Base-by-base conservation (phyloP, 495 filamentous ascomycete species). In the Cairneyella variabilis region DNA sequence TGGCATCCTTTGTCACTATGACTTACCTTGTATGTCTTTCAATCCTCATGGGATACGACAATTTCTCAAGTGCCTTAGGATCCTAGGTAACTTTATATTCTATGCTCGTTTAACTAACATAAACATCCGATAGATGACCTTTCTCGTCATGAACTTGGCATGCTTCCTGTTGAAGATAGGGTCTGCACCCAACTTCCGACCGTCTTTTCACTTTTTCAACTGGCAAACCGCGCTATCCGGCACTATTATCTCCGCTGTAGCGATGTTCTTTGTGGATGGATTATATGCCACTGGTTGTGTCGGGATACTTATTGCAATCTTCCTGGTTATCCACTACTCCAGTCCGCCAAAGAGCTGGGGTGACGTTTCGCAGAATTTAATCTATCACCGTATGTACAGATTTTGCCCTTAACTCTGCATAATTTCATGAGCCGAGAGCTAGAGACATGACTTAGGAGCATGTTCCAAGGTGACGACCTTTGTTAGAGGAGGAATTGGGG, bases 181-280 rank as follows among this genome's bases (percentile, higher is more conserved):
- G n/a, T 91, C 89, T n/a, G 90, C 90, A 1, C 90, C 90, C 7
- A 95, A 95, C 63, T 95, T 95, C 60, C 76, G 90, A 26, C 90
- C 90, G 1, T 90, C 85, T 0, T 95, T 95, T 64, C 86, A 86
- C 56, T 90, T 90, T 63, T 95, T 95, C 71, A 90, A 84, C 51
- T 91, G 87, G 88, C 76, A 87, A 62, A 93, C 89, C 22, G 90
- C 90, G 34, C 78, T 83, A 10, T 69, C 78, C 12, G 90, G 90
- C 11, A 83, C 88, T 17, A 58, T 92, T 20, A 73, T 86, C 12
- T 90, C 88, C 47, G 86, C 85, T 1, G 75, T 78, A 14, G 88
- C 85, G 53, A 95, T 95, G 89, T 89, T 92, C 63, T 91, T 91
- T 58, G 88, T 95, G 51, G 89, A 95, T 70, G 89, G 86, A 23